phyloP scores from a whole-genome alignment of 495 filamentous ascomycete genomes.

The Articulospora tetracladia region DNA sequence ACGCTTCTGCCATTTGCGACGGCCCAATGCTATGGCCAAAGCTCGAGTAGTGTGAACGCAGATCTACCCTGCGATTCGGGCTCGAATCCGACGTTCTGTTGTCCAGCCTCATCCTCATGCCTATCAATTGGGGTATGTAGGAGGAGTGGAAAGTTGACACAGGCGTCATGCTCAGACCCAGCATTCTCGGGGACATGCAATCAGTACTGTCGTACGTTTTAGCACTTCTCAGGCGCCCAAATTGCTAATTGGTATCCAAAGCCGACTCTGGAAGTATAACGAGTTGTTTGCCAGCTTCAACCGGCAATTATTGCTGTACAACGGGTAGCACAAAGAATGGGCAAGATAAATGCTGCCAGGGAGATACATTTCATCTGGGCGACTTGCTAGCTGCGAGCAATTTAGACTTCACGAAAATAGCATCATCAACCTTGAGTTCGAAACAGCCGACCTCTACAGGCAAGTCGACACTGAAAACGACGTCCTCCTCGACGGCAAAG shows the following conservation, averaged over 20 bases:
- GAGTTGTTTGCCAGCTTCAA: background rate
- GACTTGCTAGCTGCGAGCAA: background rate
- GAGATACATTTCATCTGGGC: background rate
- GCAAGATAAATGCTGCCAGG: background rate
- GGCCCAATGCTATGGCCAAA: conserved; percentile 2
- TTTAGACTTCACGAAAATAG: background rate
- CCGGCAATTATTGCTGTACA: background rate
- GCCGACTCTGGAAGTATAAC: background rate
- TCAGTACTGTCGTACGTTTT: background rate
- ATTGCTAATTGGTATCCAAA: background rate
- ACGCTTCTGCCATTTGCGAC: background rate
- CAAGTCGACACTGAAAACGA: background rate
- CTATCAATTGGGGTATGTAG: conserved; percentile 2
- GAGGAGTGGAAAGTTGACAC: background rate
- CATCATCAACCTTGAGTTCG: background rate
- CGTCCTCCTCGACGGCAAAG: background rate
- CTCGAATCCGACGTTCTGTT: conserved; percentile 1
- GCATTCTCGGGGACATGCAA: background rate
- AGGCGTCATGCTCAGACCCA: background rate
- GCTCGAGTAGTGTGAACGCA: background rate
- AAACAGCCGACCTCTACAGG: background rate
- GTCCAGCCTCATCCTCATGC: background rate
- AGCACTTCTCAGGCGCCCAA: background rate
- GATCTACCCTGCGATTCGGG: conserved; percentile 5
- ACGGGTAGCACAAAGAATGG: background rate